phyloP scores from a whole-genome alignment of 2,329 filamentous ascomycete species.

The Fusarium zealandicum region DNA sequence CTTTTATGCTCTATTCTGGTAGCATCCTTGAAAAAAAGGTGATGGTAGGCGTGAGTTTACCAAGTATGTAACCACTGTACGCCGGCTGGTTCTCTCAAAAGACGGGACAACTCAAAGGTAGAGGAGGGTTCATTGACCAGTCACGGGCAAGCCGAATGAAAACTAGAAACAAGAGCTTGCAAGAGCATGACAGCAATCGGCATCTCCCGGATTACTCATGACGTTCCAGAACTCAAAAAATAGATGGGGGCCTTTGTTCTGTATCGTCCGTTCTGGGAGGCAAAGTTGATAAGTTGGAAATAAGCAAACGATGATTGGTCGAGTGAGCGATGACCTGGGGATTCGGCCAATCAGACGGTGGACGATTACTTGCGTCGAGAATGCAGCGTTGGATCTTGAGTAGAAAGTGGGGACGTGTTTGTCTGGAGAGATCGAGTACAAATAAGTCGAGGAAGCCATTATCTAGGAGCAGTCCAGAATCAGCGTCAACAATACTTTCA shows the following conservation, averaged over 20 bases:
- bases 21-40: too few relatives aligned
- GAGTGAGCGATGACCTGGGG: rapidly evolving
- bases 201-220: conserved; percentile 3
- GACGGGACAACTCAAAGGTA: background rate
- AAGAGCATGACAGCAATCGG: conserved; percentile 2
- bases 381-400: conserved; percentile 3
- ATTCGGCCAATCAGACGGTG: conserved; percentile 1
- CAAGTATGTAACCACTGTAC: too few relatives aligned
- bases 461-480: background rate
- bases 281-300: conserved; percentile 28
- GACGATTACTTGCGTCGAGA: conserved; percentile 26
- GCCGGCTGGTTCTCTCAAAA: too few relatives aligned
- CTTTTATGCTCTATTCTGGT: too few relatives aligned
- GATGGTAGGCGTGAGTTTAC: too few relatives aligned
- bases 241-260: conserved; percentile 4
- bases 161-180: background rate
- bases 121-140: conserved; percentile 9
- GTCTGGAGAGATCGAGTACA: conserved; percentile 29
- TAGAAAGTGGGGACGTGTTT: conserved; percentile 22
- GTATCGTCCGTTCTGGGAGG: conserved; percentile 30
- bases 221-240: conserved; percentile 1
- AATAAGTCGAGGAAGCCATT: conserved; percentile 34
- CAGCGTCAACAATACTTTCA: conserved; percentile 13
- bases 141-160: background rate
- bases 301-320: conserved; percentile 38